Percentiles rank a stretch among this genome's conserved stretches.
Conservation (phyloP, 176 grass and related monocot species). For the Raddia distichophylla region DNA sequence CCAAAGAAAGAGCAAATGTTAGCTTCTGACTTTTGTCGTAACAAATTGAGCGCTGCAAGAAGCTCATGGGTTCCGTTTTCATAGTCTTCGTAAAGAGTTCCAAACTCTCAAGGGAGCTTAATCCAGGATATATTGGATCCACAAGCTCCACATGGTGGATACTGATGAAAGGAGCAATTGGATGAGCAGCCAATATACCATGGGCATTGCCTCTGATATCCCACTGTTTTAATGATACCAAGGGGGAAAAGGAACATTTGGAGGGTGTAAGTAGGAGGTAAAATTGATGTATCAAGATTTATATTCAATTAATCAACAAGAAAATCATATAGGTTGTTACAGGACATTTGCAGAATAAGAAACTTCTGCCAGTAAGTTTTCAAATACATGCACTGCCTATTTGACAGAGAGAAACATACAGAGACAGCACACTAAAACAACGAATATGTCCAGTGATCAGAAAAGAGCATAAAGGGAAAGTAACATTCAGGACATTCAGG, state of each 20-base stretch:
- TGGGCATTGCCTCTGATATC: constrained; percentile 88
- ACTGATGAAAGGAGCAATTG: constrained; percentile 83
- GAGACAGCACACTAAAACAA: constrained; percentile 40
- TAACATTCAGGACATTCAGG: constrained; percentile 43
- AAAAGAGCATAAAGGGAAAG: constrained; percentile 40
- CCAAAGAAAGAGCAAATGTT: constrained; percentile 76
- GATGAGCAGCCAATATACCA: constrained; percentile 92
- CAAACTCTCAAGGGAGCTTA: constrained; percentile 82
- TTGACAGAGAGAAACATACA: background rate
- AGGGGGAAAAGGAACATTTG: constrained; percentile 26
- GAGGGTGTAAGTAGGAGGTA: background rate
- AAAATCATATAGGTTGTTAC: constrained; percentile 8
- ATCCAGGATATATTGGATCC: constrained; percentile 81
- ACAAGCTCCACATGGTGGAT: constrained; percentile 93
- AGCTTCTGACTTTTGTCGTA: constrained; percentile 67
- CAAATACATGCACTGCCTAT: background rate
- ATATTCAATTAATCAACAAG: background rate
- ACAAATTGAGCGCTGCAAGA: constrained; percentile 87
- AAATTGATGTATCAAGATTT: constrained; percentile 20
- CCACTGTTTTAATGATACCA: constrained; percentile 67
- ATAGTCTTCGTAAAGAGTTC: constrained; percentile 89
- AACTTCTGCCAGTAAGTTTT: constrained; percentile 23
- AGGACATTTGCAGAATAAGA: constrained; percentile 9
- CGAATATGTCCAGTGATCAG: background rate
- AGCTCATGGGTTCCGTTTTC: constrained; percentile 81